Evolutionary conservation across 1,284 basidiomycete species (phyloP), one percentile per base, ranked within the genome.

Genomic region (Pulchroboletus neoregius): DNA sequence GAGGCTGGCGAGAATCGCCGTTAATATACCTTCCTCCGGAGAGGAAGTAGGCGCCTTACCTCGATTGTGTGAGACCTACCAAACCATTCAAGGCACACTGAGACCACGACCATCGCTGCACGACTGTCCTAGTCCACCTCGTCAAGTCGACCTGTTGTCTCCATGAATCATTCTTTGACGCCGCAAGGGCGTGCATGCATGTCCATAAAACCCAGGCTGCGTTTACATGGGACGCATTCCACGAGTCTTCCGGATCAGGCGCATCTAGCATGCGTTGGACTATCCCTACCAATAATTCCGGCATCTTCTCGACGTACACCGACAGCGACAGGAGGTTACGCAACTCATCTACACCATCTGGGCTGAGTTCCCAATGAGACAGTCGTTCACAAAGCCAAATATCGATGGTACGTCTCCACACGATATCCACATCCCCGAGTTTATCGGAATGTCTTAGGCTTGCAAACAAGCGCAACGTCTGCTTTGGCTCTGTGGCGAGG

Each of bases 51-150:
- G 2, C 3, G 4, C 51, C 69, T 31, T 58, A 81, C 80, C 72
- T 73, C n/a, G 69, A 64, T 31, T 71, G 65, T n/a, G 76, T 57
- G 6, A 88, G 65, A 6, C 65, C 61, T 0, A 76, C 74, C 8
- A 85, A 55, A 5, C 78, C 79, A 34, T 69, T 67, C 26, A 91
- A 55, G 1, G 80, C 78, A 46, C 69, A 65, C 35, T 78, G 76
- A 43, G 82, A 77, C 73, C 72, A 78, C 4, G 66, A 65, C 86
- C 85, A 91, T 30, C 67, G 71, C 32, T 66, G 57, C 0, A 79
- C 52, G 16, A 80, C 68, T 22, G 58, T 61, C 49, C 53, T 65
- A 2, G 69, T 71, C 80, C 82, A 86, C 6, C 44, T 43, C 0
- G 50, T 53, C 3, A 84, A 22, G 48, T 81, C 70, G 1, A 79